Evolutionary conservation across 352 stramenopile genomes (phyloP).

Genomic region (Pythium sukuiense): DNA sequence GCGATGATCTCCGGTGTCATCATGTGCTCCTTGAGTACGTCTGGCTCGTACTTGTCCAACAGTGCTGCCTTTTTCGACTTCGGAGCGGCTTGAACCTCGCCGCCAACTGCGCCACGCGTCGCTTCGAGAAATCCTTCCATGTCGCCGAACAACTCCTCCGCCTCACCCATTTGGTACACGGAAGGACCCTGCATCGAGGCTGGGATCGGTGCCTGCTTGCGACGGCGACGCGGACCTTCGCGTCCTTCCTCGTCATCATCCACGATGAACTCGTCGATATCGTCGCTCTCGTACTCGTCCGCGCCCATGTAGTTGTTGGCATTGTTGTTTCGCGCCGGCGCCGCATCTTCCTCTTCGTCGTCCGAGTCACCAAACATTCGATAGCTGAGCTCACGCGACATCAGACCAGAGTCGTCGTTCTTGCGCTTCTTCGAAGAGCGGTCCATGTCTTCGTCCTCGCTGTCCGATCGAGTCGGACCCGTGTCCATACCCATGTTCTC

Average conservation of each 20-base stretch:
- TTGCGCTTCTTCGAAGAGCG: constrained; percentile 71
- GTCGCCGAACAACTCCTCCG: constrained; percentile 88
- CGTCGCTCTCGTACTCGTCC: constrained; percentile 88
- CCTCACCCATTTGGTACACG: constrained; percentile 90
- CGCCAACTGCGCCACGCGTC: constrained; percentile 46
- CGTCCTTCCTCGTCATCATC: constrained; percentile 88
- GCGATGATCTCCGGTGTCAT: constrained; percentile 84
- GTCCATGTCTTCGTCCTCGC: constrained; percentile 74
- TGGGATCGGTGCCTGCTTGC: constrained; percentile 72
- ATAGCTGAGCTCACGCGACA: constrained; percentile 86
- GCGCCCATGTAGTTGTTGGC: constrained; percentile 85
- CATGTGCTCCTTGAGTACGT: constrained; percentile 87
- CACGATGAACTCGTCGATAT: constrained; percentile 90
- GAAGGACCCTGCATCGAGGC: constrained; percentile 84
- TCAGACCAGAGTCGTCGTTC: constrained; percentile 72
- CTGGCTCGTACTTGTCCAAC: constrained; percentile 86
- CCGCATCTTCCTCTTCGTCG: constrained; percentile 84
- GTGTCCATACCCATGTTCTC: constrained; percentile 89
- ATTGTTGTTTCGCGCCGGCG: constrained; percentile 47
- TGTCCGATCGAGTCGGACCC: constrained; percentile 67
- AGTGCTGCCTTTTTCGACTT: constrained; percentile 87
- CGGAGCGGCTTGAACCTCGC: constrained; percentile 21
- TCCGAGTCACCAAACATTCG: constrained; percentile 90
- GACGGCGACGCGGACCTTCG: constrained; percentile 66
- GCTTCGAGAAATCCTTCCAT: constrained; percentile 89